Evolutionary conservation across 2,329 filamentous ascomycete genomes (phyloP).

Genomic region (Colletotrichum chrysophilum): DNA sequence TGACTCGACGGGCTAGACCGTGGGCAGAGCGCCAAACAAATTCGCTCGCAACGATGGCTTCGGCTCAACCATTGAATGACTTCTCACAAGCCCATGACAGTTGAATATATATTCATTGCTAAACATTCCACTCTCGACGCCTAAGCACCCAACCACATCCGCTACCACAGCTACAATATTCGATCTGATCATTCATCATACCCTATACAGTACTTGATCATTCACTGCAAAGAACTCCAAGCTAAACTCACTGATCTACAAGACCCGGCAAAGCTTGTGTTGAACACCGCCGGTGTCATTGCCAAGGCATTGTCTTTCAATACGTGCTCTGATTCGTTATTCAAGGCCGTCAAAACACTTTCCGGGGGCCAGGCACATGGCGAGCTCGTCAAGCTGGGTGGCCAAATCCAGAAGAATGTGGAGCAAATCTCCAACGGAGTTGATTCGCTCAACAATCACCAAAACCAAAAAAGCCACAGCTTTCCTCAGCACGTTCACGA

Average conservation of each 20-base stretch:
- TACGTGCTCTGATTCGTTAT: not conserved
- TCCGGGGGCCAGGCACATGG: not conserved
- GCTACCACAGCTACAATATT: not conserved
- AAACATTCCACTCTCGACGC: not conserved
- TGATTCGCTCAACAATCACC: not conserved
- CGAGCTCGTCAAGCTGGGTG: not conserved
- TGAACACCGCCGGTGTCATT: not conserved
- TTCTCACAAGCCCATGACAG: no score
- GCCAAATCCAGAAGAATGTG: not conserved
- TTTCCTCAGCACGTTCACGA: not conserved
- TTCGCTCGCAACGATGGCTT: not conserved
- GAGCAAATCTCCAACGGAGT: not conserved
- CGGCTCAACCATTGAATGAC: not conserved
- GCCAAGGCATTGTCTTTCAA: not conserved
- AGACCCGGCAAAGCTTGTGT: not conserved
- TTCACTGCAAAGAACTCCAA: not conserved
- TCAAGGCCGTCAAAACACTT: not conserved
- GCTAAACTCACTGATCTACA: not conserved
- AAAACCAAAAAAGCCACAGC: not conserved
- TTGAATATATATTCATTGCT: not conserved
- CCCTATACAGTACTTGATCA: not conserved
- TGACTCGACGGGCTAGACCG: not conserved
- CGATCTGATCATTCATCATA: not conserved
- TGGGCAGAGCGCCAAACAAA: not conserved
- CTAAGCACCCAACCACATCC: not conserved